phyloP scores from a whole-genome alignment of 495 filamentous ascomycete genomes.

The Copromyces sp. region DNA sequence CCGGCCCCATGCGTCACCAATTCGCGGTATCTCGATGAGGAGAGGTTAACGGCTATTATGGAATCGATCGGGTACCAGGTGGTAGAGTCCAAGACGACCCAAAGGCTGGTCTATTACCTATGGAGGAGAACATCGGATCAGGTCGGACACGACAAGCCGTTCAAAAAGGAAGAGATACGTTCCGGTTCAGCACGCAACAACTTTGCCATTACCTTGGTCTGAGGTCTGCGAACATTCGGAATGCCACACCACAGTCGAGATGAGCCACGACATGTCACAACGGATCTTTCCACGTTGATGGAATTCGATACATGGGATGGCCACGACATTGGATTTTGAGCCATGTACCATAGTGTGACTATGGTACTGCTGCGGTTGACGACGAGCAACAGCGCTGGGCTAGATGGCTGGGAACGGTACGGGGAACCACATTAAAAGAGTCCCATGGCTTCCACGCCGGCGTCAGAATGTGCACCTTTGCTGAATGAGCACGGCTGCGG shows the following conservation, averaged over 20 bases:
- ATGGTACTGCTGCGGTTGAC: neutral
- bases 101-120: slow-evolving; percentile 82
- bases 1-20: slow-evolving; percentile 84
- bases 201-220: slow-evolving; percentile 62
- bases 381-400: neutral
- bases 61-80: slow-evolving; percentile 59
- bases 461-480: neutral
- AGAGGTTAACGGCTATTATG: slow-evolving; percentile 65
- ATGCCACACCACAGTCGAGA: neutral
- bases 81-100: slow-evolving; percentile 55
- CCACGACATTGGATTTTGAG: neutral
- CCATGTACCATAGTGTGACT: neutral
- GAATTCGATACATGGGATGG: neutral
- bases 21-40: slow-evolving; percentile 78
- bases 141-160: slow-evolving; percentile 14
- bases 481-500: neutral
- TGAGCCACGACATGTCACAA: neutral
- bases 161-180: slow-evolving; percentile 60
- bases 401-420: neutral
- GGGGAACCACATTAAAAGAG: neutral
- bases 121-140: slow-evolving; percentile 43
- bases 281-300: neutral
- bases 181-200: slow-evolving; percentile 73
- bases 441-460: neutral
- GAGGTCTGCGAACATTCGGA: neutral